A percentile compares a stretch with the other conserved stretches of the same genome.
These are phyloP conservation scores for Blumeria graminis DNA, from an alignment of 2,329 filamentous ascomycete genomes.

Conservation along the genomic window DNA sequence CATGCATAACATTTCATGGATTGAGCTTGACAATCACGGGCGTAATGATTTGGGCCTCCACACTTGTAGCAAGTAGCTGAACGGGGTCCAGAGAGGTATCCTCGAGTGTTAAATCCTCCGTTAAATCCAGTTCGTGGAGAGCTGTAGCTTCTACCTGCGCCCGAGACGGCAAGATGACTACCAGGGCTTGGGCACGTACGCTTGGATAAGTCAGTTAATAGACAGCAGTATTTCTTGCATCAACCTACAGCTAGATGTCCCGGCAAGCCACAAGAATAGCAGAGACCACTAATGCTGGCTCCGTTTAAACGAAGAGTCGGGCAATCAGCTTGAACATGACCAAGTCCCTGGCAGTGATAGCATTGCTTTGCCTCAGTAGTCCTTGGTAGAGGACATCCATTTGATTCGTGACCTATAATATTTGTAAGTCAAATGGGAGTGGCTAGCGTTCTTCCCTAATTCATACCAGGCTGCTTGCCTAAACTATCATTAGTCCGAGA, in stretches of 20 bases:
- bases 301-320: constrained; percentile 83
- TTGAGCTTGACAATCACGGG: constrained; percentile 84
- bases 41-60: constrained; percentile 86
- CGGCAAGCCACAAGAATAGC: constrained; percentile 87
- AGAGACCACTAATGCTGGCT: constrained; percentile 58
- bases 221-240: background rate
- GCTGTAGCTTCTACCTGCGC: constrained; percentile 40
- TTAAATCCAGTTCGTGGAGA: constrained; percentile 47
- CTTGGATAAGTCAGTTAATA: constrained; percentile 18
- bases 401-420: constrained; percentile 66
- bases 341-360: constrained; percentile 97
- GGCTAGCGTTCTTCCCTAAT: constrained; percentile 4
- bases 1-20: constrained; percentile 65
- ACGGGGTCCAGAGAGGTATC: constrained; percentile 46
- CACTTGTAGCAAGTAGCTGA: constrained; percentile 53
- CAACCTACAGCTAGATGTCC: constrained; percentile 67
- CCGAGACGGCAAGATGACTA: constrained; percentile 20
- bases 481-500: constrained; percentile 2
- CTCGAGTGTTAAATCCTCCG: constrained; percentile 39
- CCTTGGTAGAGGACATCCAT: constrained; percentile 84
- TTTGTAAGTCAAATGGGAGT: constrained; percentile 5
- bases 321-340: constrained; percentile 97
- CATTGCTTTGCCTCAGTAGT: constrained; percentile 99
- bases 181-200: constrained; percentile 65
- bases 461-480: constrained; percentile 59